Evolutionary conservation across 768 basidiomycete species (phyloP).

Genomic region (Agaricus blazei): DNA sequence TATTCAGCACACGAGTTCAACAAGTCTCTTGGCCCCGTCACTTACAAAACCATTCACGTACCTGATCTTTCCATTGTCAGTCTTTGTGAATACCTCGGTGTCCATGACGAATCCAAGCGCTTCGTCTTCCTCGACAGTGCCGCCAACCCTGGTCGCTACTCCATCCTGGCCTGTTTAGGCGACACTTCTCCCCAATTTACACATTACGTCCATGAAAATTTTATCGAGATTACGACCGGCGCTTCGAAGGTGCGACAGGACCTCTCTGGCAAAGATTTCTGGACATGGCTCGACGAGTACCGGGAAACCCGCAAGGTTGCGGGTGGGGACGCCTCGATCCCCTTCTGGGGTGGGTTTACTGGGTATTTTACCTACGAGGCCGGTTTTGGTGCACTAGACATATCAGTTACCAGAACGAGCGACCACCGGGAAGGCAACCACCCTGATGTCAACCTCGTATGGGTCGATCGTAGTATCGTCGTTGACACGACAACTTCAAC

Average conservation of each 20-base stretch:
- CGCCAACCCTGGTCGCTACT: constrained; percentile 66
- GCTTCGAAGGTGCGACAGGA: constrained; percentile 25
- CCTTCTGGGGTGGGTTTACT: constrained; percentile 83
- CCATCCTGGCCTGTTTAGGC: constrained; percentile 61
- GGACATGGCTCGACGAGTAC: constrained; percentile 70
- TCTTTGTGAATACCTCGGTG: constrained; percentile 63
- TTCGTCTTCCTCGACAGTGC: constrained; percentile 80
- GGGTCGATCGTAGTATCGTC: constrained; percentile 76
- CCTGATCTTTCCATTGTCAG: constrained; percentile 35
- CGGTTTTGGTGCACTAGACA: constrained; percentile 52
- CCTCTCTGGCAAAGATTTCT: constrained; percentile 51
- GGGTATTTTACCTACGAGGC: constrained; percentile 80
- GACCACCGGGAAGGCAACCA: constrained; percentile 28
- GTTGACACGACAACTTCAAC: constrained; percentile 49
- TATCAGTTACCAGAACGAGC: constrained; percentile 30
- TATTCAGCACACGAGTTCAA: constrained; percentile 16
- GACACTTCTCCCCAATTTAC: constrained; percentile 52
- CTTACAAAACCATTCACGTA: constrained; percentile 30
- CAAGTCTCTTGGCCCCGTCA: constrained; percentile 24
- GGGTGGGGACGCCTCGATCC: constrained; percentile 47
- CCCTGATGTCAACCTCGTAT: constrained; percentile 71
- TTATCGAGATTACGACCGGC: constrained; percentile 40
- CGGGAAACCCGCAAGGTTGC: constrained; percentile 48
- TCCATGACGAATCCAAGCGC: constrained; percentile 46
- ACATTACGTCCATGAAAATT: constrained; percentile 46